Evolutionary conservation across 2,329 filamentous ascomycete genomes (phyloP).

Genomic region (Corinectria fuckeliana): DNA sequence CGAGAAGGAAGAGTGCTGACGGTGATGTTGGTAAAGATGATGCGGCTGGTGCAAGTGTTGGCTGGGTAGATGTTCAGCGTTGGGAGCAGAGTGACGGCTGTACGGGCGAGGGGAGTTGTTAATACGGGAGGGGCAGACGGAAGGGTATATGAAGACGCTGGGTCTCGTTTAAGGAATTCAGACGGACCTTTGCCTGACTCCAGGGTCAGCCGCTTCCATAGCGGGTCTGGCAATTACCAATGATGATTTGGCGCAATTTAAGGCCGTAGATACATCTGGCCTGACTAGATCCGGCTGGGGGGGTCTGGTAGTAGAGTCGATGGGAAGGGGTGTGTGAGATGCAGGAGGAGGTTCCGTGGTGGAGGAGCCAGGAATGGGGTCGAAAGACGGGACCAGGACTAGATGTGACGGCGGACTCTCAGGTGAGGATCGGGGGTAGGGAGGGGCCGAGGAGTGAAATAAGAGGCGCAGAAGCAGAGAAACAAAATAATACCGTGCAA

Average conservation of each 20-base stretch:
- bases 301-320: constrained; percentile 30
- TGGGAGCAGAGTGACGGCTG: constrained; percentile 37
- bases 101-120: constrained; percentile 31
- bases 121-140: constrained; percentile 37
- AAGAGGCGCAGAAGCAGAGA: constrained; percentile 32
- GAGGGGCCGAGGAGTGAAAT: constrained; percentile 35
- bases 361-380: constrained; percentile 38
- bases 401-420: constrained; percentile 38
- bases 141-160: constrained; percentile 30
- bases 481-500: constrained; percentile 33
- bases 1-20: constrained; percentile 33
- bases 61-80: constrained; percentile 30
- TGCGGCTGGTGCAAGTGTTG: constrained; percentile 34
- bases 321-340: constrained; percentile 29
- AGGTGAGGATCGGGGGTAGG: constrained; percentile 36
- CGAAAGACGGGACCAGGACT: constrained; percentile 37
- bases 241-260: constrained; percentile 46
- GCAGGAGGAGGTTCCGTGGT: constrained; percentile 30
- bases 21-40: constrained; percentile 32
- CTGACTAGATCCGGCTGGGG: constrained; percentile 42
- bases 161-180: constrained; percentile 36
- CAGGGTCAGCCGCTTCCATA: constrained; percentile 49
- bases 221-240: constrained; percentile 46
- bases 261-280: constrained; percentile 47
- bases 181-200: constrained; percentile 47